Percentiles rank a stretch among this genome's conserved stretches.
These are phyloP conservation scores for Arthromyces matolae DNA, from an alignment of 768 basidiomycete genomes.

Conservation along the genomic window DNA sequence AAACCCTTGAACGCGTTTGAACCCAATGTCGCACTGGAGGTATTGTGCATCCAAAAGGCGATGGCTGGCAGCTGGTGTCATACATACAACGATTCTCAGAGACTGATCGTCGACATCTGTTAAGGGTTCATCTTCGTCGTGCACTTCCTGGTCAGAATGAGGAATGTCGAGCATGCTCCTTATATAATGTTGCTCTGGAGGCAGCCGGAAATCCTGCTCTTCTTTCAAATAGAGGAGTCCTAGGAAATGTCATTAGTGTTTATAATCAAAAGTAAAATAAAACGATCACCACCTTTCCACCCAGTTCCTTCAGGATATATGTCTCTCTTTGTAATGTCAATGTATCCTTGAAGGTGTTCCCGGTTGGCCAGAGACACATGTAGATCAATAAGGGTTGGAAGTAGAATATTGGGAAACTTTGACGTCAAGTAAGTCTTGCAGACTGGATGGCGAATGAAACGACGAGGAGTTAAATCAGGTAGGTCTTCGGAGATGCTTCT, in stretches of 20 bases:
- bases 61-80: too few relatives aligned
- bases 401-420: slow-evolving; percentile 5
- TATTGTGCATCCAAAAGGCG: too few relatives aligned
- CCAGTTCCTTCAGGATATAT: slow-evolving; percentile 17
- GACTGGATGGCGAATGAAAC: slow-evolving; percentile 14
- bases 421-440: slow-evolving; percentile 3
- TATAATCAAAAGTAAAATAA: too few relatives aligned
- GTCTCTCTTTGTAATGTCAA: slow-evolving; percentile 5
- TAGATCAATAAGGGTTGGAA: slow-evolving; percentile 15
- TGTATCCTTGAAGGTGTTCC: slow-evolving; percentile 12
- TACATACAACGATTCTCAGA: too few relatives aligned
- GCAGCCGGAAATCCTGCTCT: slow-evolving; percentile 9
- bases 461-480: slow-evolving; percentile 16
- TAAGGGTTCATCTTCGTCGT: slow-evolving; percentile 15
- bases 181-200: slow-evolving; percentile 18
- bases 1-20: too few relatives aligned
- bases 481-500: slow-evolving; percentile 12
- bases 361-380: slow-evolving; percentile 21
- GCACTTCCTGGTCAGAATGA: neutral
- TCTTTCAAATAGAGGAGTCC: slow-evolving; percentile 14
- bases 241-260: too few relatives aligned
- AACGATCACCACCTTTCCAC: slow-evolving; percentile 18
- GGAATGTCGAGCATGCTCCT: slow-evolving; percentile 9
- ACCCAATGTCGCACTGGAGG: too few relatives aligned
- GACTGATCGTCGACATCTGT: too few relatives aligned